Evolutionary conservation across 176 grass and related monocot species (phyloP).

Genomic region (Microstegium vimineum): DNA sequence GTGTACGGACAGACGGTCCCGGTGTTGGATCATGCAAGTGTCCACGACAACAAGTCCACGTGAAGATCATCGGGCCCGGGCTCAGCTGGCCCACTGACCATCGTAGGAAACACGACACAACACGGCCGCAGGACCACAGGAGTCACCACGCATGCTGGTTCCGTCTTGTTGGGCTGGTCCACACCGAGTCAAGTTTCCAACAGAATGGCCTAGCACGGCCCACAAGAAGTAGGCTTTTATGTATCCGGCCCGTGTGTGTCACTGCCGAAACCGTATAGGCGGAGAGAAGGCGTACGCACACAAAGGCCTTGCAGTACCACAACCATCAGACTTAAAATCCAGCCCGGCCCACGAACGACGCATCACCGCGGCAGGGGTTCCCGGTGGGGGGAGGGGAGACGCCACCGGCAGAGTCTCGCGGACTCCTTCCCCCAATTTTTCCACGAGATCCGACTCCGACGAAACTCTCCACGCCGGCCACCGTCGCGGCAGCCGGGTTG

Average conservation of each 20-base stretch:
- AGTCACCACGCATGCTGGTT: not conserved
- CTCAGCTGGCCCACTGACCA: not conserved
- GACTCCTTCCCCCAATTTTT: not conserved
- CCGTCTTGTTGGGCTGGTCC: not conserved
- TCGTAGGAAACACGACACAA: not conserved
- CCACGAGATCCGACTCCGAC: constrained; percentile 35
- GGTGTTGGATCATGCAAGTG: not conserved
- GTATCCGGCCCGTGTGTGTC: too few species aligned
- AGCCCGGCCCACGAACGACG: not conserved
- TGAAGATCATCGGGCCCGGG: constrained; percentile 4
- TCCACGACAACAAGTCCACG: not conserved
- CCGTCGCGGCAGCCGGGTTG: not conserved
- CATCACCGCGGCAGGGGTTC: constrained; percentile 15
- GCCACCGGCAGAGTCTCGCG: constrained; percentile 28
- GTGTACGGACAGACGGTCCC: not conserved
- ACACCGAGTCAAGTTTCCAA: not conserved
- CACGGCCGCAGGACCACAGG: not conserved
- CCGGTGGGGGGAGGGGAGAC: constrained; percentile 23
- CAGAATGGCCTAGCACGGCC: not conserved
- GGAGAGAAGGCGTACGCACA: not conserved
- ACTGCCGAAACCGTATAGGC: not conserved
- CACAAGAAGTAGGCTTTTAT: not conserved
- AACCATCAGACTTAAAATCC: not conserved
- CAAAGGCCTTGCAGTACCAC: not conserved
- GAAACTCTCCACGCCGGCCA: not conserved